phyloP scores from a whole-genome alignment of 208 protist genomes.

The Crithidia thermophila region DNA sequence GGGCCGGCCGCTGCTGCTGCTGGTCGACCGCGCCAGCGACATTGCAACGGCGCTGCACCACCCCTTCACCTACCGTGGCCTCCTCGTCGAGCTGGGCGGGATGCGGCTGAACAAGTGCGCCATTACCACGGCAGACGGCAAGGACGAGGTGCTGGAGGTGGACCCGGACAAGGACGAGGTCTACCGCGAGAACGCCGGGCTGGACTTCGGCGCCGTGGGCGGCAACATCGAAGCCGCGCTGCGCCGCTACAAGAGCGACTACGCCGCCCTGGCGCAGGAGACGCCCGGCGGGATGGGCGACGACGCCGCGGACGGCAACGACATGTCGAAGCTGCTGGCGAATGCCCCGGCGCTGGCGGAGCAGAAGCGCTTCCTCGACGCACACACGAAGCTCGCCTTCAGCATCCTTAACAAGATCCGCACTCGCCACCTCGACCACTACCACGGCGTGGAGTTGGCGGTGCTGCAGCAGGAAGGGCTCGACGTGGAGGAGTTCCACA shows the following conservation, averaged over 20 bases:
- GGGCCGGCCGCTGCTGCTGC: constrained; percentile 79
- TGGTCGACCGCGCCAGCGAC: constrained; percentile 84
- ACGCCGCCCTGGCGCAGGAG: constrained; percentile 59
- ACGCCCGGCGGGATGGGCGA: constrained; percentile 33
- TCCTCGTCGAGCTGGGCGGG: constrained; percentile 75
- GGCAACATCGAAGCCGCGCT: constrained; percentile 71
- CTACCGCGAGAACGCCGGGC: constrained; percentile 64
- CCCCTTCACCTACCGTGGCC: constrained; percentile 88
- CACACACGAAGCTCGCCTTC: constrained; percentile 85
- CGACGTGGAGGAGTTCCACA: constrained; percentile 74
- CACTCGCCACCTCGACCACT: constrained; percentile 69
- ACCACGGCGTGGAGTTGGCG: constrained; percentile 83
- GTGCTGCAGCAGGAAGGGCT: constrained; percentile 69
- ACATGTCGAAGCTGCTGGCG: constrained; percentile 80
- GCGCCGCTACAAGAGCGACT: constrained; percentile 75
- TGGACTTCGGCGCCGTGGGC: constrained; percentile 78
- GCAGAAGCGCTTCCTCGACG: constrained; percentile 82
- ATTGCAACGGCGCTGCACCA: constrained; percentile 85
- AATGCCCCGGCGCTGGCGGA: constrained; percentile 79
- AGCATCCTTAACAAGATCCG: constrained; percentile 74
- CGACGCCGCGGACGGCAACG: constrained; percentile 53
- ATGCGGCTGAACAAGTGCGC: constrained; percentile 88
- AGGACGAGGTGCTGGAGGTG: constrained; percentile 74
- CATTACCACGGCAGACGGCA: constrained; percentile 50
- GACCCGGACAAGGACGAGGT: constrained; percentile 86